A percentile compares a stretch with the other conserved stretches of the same genome.
Conservation (phyloP, 1,139 yeast genomes). For the Eremothecium cymbalariae region DNA sequence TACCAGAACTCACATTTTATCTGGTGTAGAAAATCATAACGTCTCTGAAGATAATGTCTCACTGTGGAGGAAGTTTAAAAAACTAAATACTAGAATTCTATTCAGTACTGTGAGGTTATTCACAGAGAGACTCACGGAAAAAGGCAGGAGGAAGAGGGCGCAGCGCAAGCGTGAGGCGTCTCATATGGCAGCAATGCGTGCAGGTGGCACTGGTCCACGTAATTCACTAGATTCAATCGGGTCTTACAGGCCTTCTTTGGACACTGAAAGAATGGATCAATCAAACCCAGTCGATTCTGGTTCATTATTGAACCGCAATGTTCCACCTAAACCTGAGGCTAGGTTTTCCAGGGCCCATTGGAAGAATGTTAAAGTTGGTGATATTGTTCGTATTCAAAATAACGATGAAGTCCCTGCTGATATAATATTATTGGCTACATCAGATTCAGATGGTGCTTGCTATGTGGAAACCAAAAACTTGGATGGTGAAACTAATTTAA, state of each 20-base stretch:
- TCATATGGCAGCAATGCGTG: conserved; percentile 12
- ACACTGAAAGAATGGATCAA: conserved; percentile 18
- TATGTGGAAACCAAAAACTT: conserved; percentile 89
- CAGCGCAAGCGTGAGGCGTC: conserved; percentile 19
- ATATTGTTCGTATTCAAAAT: conserved; percentile 70
- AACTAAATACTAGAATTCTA: conserved; percentile 37
- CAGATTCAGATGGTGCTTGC: conserved; percentile 86
- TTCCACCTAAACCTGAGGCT: conserved; percentile 26
- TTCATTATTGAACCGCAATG: conserved; percentile 22
- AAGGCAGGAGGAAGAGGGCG: conserved; percentile 31
- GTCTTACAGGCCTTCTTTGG: conserved; percentile 28
- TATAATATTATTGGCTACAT: conserved; percentile 65
- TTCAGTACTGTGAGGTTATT: conserved; percentile 29
- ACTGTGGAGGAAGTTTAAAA: conserved; percentile 53
- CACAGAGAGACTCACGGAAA: conserved; percentile 34
- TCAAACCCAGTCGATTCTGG: conserved; percentile 14
- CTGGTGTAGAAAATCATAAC: conserved; percentile 66
- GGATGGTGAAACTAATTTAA: conserved; percentile 94
- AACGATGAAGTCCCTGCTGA: conserved; percentile 96
- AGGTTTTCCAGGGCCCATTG: conserved; percentile 66
- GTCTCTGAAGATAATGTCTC: conserved; percentile 56
- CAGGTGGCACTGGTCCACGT: conserved; percentile 22
- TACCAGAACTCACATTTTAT: conserved; percentile 68
- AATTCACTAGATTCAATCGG: conserved; percentile 29
- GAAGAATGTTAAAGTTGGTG: conserved; percentile 89